A percentile compares a stretch with the other conserved stretches of the same genome.
These are phyloP conservation scores for Diplodia corticola DNA, from an alignment of 2,329 filamentous ascomycete species.

Conservation along the genomic window DNA sequence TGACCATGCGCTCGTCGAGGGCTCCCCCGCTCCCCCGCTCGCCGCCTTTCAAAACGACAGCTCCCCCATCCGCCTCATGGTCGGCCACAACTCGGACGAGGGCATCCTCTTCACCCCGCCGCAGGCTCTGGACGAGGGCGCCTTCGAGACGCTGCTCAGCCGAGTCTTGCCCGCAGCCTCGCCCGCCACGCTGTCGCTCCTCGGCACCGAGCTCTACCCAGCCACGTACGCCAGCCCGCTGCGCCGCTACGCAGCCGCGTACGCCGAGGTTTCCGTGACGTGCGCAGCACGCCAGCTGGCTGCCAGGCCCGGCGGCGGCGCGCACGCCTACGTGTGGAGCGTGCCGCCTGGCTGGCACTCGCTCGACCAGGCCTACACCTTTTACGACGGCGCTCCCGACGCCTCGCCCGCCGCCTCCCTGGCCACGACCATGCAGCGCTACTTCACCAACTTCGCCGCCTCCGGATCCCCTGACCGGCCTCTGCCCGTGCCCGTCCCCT, in stretches of 20 bases:
- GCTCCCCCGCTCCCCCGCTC: slow-evolving; percentile 26
- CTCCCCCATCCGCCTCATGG: background rate
- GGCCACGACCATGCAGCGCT: background rate
- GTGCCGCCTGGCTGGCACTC: background rate
- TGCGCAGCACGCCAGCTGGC: background rate
- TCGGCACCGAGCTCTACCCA: background rate
- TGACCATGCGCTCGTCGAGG: slow-evolving; percentile 36
- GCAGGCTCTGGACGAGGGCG: background rate
- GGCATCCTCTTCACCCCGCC: background rate
- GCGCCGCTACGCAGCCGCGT: background rate
- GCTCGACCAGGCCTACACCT: background rate
- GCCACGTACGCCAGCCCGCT: background rate
- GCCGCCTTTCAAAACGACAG: background rate
- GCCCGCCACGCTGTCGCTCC: background rate
- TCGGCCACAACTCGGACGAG: background rate
- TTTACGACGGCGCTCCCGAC: background rate
- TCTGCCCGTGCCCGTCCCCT: background rate
- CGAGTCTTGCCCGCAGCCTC: background rate
- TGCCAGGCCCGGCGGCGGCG: background rate
- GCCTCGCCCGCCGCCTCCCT: background rate
- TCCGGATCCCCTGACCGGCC: background rate
- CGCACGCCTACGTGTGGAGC: background rate
- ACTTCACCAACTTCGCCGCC: background rate
- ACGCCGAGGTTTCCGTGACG: background rate
- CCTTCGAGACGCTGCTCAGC: background rate